Conservation (phyloP, 2,329 filamentous ascomycete genomes). For the Fusarium subglutinans region DNA sequence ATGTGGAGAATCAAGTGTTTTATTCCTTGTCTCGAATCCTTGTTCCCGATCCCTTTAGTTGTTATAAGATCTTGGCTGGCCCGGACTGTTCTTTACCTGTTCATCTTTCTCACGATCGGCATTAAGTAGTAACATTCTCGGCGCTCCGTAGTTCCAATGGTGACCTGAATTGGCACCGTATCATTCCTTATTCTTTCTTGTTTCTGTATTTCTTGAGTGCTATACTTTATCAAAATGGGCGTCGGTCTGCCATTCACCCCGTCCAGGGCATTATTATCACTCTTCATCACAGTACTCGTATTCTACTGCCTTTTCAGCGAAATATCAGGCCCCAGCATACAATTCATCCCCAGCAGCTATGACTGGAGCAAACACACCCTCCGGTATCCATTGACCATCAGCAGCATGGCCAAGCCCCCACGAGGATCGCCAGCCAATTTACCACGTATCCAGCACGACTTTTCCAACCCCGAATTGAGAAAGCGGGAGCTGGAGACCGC, state of each 20-base stretch:
- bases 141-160: neutral
- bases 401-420: conserved; percentile 19
- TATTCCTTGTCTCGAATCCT: conserved; percentile 22
- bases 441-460: conserved; percentile 37
- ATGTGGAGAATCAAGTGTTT: conserved; percentile 19
- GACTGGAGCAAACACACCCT: conserved; percentile 32
- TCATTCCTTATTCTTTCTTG: conserved; percentile 1
- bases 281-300: conserved; percentile 25
- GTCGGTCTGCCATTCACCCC: conserved; percentile 35
- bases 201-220: neutral
- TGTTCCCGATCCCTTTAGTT: conserved; percentile 8
- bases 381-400: conserved; percentile 12
- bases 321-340: conserved; percentile 13
- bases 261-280: conserved; percentile 24
- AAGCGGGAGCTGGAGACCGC: conserved; percentile 14
- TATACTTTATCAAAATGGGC: conserved; percentile 22
- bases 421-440: conserved; percentile 18
- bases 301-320: conserved; percentile 28
- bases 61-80: conserved; percentile 22
- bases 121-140: neutral
- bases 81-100: neutral
- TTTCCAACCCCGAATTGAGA: conserved; percentile 18
- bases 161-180: conserved; percentile 13
- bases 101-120: neutral
- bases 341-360: conserved; percentile 37